phyloP scores from a whole-genome alignment of 2,329 filamentous ascomycete genomes.

The Thielaviopsis populi region DNA sequence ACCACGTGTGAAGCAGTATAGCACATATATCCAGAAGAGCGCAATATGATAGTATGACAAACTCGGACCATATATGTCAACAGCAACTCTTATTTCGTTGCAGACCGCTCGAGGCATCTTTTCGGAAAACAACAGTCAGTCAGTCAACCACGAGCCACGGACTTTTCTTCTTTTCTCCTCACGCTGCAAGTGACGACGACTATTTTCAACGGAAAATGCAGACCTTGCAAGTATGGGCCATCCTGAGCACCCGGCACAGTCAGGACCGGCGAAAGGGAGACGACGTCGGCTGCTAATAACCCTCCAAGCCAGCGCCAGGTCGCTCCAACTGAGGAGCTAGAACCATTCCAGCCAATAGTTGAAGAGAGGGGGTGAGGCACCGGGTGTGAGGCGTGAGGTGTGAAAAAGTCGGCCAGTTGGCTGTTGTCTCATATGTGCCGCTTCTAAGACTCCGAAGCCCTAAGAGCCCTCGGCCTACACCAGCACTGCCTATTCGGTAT shows the following conservation, averaged over 20 bases:
- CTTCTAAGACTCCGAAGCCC: neutral
- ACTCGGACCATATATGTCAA: neutral
- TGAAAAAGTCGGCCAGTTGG: neutral
- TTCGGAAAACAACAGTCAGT: neutral
- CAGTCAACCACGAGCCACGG: too few relatives aligned
- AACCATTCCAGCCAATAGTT: neutral
- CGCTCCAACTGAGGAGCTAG: neutral
- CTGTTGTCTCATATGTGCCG: neutral
- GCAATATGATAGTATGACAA: neutral
- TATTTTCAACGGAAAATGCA: neutral
- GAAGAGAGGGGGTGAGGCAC: neutral
- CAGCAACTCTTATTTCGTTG: neutral
- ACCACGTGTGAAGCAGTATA: constrained; percentile 3
- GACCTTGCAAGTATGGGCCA: neutral
- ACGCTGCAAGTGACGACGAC: neutral
- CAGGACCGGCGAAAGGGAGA: neutral
- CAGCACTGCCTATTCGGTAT: neutral
- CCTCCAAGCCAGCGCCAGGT: neutral
- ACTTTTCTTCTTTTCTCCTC: constrained; percentile 4
- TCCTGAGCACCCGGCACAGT: neutral
- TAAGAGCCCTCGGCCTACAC: neutral
- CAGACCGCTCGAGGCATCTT: neutral
- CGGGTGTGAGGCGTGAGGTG: neutral
- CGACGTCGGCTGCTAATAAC: neutral
- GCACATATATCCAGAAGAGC: neutral